Evolutionary conservation across 306 rosid genomes (phyloP).

Genomic region (Ormosia semicastrata): DNA sequence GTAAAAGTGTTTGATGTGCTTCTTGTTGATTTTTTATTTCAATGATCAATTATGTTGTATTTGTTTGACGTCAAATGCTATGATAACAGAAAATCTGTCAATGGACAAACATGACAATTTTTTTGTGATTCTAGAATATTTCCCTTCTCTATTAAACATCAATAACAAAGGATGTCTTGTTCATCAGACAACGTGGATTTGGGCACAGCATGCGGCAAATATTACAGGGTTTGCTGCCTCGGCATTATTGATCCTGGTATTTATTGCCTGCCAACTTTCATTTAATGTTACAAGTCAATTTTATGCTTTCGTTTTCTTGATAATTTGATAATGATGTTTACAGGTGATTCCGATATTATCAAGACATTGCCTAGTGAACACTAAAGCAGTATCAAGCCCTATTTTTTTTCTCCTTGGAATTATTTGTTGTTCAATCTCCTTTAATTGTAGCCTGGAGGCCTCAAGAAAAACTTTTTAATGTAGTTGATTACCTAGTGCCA

Average conservation of each 20-base stretch:
- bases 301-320: background rate
- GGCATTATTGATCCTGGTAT: slow-evolving; percentile 44
- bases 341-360: slow-evolving; percentile 39
- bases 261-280: background rate
- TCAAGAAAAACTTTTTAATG: no score
- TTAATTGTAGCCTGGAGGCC: background rate
- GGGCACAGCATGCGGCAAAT: slow-evolving; percentile 85
- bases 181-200: slow-evolving; percentile 65
- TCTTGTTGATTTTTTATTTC: background rate
- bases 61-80: background rate
- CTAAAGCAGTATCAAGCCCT: background rate
- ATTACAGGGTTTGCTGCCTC: slow-evolving; percentile 80
- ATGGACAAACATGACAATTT: no score
- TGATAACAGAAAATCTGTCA: background rate
- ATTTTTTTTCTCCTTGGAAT: background rate
- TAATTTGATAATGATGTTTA: background rate
- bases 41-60: no score
- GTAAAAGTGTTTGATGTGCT: background rate
- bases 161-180: background rate
- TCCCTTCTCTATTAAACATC: background rate
- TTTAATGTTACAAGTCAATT: background rate
- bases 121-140: no score
- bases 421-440: background rate
- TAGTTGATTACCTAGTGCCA: no score
- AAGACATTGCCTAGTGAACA: slow-evolving; percentile 53